Evolutionary conservation across 2,329 filamentous ascomycete genomes (phyloP).

Genomic region (Orbilia oligospora): DNA sequence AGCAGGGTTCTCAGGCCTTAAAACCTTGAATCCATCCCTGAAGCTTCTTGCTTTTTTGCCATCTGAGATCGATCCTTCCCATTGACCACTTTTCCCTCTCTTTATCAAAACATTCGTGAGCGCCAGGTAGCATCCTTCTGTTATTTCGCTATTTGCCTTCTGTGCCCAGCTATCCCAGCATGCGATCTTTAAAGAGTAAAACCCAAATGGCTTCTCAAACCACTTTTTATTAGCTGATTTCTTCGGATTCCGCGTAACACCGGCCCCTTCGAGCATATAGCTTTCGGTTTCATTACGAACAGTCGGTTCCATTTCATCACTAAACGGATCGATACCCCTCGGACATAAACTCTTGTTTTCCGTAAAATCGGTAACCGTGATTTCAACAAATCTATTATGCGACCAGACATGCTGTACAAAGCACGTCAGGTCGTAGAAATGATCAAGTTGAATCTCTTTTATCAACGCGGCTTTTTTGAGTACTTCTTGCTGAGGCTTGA

Average conservation of each 20-base stretch:
- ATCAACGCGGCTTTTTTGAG: conserved; percentile 32
- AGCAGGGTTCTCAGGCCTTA: conserved; percentile 11
- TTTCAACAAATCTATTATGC: background rate
- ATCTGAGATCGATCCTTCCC: conserved; percentile 34
- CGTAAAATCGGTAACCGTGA: conserved; percentile 52
- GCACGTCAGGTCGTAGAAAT: conserved; percentile 51
- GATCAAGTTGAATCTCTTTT: conserved; percentile 41
- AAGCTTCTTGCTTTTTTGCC: background rate
- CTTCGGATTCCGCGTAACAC: background rate
- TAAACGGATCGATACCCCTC: conserved; percentile 21
- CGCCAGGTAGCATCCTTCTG: conserved; percentile 27
- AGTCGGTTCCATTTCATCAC: background rate
- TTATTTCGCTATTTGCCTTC: conserved; percentile 31
- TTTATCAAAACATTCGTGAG: conserved; percentile 46
- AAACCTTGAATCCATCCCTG: conserved; percentile 25
- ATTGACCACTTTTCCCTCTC: conserved; percentile 12
- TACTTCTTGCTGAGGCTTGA: background rate
- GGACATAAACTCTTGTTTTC: conserved; percentile 28
- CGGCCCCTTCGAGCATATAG: conserved; percentile 34
- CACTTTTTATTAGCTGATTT: conserved; percentile 22
- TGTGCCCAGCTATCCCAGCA: conserved; percentile 34
- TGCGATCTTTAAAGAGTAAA: conserved; percentile 21
- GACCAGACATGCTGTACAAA: conserved; percentile 43
- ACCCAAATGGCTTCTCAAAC: conserved; percentile 49
- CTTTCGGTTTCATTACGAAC: conserved; percentile 26